Conservation (phyloP, 2,329 filamentous ascomycete genomes). For the Trichoderma atrobrunneum region DNA sequence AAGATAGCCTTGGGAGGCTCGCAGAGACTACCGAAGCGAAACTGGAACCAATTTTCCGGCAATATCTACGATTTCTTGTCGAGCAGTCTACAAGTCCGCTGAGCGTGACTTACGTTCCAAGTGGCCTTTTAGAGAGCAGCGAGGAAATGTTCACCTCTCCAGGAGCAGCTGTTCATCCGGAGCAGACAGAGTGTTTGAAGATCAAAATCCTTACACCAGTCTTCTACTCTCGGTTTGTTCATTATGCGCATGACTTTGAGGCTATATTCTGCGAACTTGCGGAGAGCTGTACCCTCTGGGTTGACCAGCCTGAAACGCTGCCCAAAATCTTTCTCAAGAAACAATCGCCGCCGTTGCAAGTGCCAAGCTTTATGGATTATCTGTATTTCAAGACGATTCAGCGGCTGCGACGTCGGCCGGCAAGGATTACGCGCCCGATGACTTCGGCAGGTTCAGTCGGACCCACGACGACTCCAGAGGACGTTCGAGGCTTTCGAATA, state of each 20-base stretch:
- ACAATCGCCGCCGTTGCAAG: slow-evolving; percentile 34
- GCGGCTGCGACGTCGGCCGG: slow-evolving; percentile 42
- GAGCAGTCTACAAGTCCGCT: slow-evolving; percentile 44
- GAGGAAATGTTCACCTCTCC: slow-evolving; percentile 40
- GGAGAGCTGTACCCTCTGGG: slow-evolving; percentile 57
- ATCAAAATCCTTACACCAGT: slow-evolving; percentile 60
- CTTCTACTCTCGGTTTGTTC: slow-evolving; percentile 65
- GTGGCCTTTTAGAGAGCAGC: slow-evolving; percentile 41
- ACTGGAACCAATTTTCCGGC: slow-evolving; percentile 47
- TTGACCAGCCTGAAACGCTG: slow-evolving; percentile 54
- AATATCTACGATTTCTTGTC: slow-evolving; percentile 50
- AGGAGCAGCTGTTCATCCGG: slow-evolving; percentile 22
- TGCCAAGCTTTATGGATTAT: slow-evolving; percentile 38
- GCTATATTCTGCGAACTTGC: slow-evolving; percentile 59
- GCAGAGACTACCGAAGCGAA: slow-evolving; percentile 49
- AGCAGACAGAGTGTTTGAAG: slow-evolving; percentile 42
- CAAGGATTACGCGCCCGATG: slow-evolving; percentile 40
- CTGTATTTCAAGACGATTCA: slow-evolving; percentile 44
- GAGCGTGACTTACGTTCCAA: slow-evolving; percentile 52
- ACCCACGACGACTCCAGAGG: slow-evolving; percentile 26
- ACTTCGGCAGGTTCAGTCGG: slow-evolving; percentile 35
- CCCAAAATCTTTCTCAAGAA: slow-evolving; percentile 44
- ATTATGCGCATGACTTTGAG: slow-evolving; percentile 60
- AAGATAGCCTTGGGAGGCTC: slow-evolving; percentile 51
- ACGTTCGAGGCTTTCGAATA: slow-evolving; percentile 48